A percentile compares a stretch with the other conserved stretches of the same genome.
Conservation (phyloP, 148 eudicot genomes). For the Polygonum maritimum region DNA sequence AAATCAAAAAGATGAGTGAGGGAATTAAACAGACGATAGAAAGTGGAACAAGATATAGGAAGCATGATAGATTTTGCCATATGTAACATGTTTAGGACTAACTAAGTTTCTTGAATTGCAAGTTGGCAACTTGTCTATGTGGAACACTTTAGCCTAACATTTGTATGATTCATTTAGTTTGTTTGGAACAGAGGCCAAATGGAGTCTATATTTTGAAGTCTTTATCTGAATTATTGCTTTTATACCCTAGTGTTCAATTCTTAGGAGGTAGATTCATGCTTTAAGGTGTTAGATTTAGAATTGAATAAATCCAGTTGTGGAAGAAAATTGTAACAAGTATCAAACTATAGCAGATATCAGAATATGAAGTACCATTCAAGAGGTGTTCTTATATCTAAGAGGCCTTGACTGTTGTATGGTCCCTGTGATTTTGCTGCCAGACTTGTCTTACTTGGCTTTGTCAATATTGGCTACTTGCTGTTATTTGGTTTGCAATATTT, state of each 20-base stretch:
- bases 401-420: neutral
- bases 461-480: neutral
- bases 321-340: neutral
- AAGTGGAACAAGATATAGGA: neutral
- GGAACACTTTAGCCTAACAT: neutral
- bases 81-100: neutral
- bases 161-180: neutral
- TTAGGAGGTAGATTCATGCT: neutral
- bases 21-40: neutral
- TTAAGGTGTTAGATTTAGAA: neutral
- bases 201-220: neutral
- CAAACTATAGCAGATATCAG: neutral
- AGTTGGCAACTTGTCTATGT: neutral
- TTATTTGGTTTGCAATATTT: neutral
- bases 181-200: neutral
- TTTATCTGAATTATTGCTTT: neutral
- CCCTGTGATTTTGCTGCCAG: neutral
- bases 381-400: neutral
- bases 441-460: neutral
- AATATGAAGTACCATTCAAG: neutral
- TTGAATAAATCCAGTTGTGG: neutral
- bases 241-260: neutral
- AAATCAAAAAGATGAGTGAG: neutral
- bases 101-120: constrained; percentile 1
- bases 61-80: neutral